Conservation (phyloP, 2,329 filamentous ascomycete species). For the Aspergillus ustus region DNA sequence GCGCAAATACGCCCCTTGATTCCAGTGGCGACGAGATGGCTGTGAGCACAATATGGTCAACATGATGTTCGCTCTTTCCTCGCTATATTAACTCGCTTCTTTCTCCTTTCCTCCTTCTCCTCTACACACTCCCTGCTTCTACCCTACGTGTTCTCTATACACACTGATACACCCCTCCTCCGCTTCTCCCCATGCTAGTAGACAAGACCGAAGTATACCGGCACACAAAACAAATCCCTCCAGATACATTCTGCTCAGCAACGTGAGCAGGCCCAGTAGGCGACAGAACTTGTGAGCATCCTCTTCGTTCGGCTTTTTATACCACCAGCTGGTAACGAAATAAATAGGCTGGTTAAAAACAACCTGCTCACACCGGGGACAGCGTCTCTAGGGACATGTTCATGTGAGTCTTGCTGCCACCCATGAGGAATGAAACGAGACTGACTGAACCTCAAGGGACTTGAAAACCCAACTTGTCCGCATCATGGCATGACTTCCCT, state of each 20-base stretch:
- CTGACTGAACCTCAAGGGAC: too few species aligned
- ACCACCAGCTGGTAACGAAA: background rate
- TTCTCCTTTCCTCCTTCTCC: background rate
- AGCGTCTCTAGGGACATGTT: too few species aligned
- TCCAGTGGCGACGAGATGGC: background rate
- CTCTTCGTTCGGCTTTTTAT: background rate
- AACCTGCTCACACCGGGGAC: background rate
- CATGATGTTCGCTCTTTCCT: background rate
- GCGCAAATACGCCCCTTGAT: background rate
- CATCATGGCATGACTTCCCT: too few species aligned
- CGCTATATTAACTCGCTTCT: background rate
- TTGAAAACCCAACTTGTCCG: background rate
- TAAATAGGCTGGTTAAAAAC: conserved; percentile 24
- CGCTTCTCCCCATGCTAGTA: background rate
- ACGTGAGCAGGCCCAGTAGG: conserved; percentile 5
- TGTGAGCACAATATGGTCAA: background rate
- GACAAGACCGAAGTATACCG: background rate
- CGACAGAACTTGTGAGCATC: conserved; percentile 24
- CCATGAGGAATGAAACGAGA: too few species aligned
- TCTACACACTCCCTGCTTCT: background rate
- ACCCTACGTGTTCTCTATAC: background rate
- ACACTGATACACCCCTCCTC: background rate
- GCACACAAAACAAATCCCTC: too few species aligned
- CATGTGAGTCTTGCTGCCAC: too few species aligned
- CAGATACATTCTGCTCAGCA: background rate